Evolutionary conservation across 257 asterid species (phyloP).

Genomic region (Nicotiana attenuata): DNA sequence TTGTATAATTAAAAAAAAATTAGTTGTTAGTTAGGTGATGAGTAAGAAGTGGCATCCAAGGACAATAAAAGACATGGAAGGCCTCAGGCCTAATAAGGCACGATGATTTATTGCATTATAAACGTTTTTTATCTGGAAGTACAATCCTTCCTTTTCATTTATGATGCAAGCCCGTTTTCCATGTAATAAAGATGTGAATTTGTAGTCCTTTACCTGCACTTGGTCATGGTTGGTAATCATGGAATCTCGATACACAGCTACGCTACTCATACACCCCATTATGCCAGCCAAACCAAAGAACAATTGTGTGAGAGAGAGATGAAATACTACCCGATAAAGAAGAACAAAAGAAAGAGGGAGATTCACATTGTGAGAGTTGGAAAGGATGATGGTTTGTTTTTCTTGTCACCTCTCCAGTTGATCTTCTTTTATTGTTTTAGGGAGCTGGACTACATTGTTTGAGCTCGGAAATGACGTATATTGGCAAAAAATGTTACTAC

Average conservation of each 20-base stretch:
- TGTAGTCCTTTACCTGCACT: not conserved
- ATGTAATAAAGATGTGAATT: not conserved
- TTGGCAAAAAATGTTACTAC: not conserved
- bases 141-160: conserved; percentile 2
- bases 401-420: not conserved
- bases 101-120: not conserved
- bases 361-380: not conserved
- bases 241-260: not conserved
- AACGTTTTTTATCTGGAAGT: not conserved
- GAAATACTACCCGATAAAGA: not conserved
- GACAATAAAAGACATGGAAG: not conserved
- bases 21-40: not conserved
- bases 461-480: not conserved
- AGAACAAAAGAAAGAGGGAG: not conserved
- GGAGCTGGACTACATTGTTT: not conserved
- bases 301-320: not conserved
- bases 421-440: not conserved
- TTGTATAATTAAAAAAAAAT: not conserved
- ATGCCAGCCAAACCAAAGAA: not conserved
- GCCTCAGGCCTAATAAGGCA: not conserved
- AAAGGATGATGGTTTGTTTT: not conserved
- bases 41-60: not conserved
- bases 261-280: not conserved
- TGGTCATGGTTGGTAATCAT: not conserved
- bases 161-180: not conserved